Percentiles rank a stretch among this genome's conserved stretches.
Conservation (phyloP, 2,329 filamentous ascomycete species). For the Paraphaeosphaeria minitans region DNA sequence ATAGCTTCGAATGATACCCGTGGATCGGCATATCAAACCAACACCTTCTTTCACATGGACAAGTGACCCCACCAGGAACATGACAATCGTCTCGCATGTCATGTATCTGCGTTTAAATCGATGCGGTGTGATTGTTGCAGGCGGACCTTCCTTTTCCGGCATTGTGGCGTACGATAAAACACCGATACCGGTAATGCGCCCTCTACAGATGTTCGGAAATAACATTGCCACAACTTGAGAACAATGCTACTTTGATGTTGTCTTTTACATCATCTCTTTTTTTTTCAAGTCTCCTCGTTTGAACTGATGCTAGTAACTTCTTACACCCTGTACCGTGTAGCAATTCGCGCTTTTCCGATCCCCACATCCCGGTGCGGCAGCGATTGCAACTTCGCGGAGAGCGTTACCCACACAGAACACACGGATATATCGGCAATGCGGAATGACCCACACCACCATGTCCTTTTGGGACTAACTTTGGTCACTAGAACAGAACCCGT, state of each 20-base stretch:
- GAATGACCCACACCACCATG: background rate
- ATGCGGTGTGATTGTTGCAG: background rate
- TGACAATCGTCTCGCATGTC: background rate
- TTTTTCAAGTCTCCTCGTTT: background rate
- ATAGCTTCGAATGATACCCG: background rate
- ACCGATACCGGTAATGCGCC: background rate
- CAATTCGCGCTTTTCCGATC: background rate
- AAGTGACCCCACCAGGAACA: background rate
- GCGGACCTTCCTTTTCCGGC: conserved; percentile 1
- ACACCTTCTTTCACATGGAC: background rate
- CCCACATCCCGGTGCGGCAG: background rate
- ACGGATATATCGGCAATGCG: conserved; percentile 9
- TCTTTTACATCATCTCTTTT: background rate
- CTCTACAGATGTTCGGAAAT: background rate
- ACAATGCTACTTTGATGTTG: background rate
- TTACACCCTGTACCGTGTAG: background rate
- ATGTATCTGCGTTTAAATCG: background rate
- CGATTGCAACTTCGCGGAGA: background rate
- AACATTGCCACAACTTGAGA: background rate
- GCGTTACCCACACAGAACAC: background rate
- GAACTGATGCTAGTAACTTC: background rate
- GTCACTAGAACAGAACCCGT: conserved; percentile 6
- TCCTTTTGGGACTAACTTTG: conserved; percentile 1
- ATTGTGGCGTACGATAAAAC: conserved; percentile 1
- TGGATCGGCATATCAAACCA: background rate